Percentiles rank a stretch among this genome's conserved stretches.
phyloP scores from a whole-genome alignment of 768 basidiomycete genomes.

The Crucibulum laeve region DNA sequence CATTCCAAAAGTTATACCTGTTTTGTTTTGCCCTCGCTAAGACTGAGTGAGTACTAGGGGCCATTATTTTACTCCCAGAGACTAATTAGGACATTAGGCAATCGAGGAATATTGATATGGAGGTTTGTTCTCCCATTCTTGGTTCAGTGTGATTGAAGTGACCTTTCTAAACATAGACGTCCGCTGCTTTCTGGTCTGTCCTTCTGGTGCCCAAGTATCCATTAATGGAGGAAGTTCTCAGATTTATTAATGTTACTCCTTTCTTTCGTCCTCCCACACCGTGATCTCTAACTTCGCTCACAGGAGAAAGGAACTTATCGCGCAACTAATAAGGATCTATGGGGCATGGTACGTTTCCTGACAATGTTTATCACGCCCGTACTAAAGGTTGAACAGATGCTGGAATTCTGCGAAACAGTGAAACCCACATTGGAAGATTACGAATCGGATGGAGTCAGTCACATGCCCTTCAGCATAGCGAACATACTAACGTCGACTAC shows the following conservation, averaged over 20 bases:
- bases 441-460: slow-evolving; percentile 69
- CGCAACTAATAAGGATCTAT: slow-evolving; percentile 80
- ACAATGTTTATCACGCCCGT: not conserved
- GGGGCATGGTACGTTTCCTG: slow-evolving; percentile 64
- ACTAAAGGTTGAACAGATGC: slow-evolving; percentile 41
- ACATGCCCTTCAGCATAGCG: slow-evolving; percentile 3
- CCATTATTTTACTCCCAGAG: not conserved
- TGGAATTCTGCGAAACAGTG: slow-evolving; percentile 70
- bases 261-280: no score
- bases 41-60: slow-evolving; percentile 49
- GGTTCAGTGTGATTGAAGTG: not conserved
- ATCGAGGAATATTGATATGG: slow-evolving; percentile 77
- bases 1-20: slow-evolving; percentile 62
- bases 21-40: slow-evolving; percentile 73
- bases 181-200: slow-evolving; percentile 73
- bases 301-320: slow-evolving; percentile 60
- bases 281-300: slow-evolving; percentile 16
- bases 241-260: slow-evolving; percentile 57
- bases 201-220: slow-evolving; percentile 64
- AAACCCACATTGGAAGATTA: slow-evolving; percentile 59
- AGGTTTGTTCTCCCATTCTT: slow-evolving; percentile 39
- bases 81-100: slow-evolving; percentile 33
- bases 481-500: not conserved
- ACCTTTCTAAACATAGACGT: slow-evolving; percentile 39
- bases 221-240: slow-evolving; percentile 57